Evolutionary conservation across 805 yeast species (phyloP).

Genomic region (Candida qinlingensis): DNA sequence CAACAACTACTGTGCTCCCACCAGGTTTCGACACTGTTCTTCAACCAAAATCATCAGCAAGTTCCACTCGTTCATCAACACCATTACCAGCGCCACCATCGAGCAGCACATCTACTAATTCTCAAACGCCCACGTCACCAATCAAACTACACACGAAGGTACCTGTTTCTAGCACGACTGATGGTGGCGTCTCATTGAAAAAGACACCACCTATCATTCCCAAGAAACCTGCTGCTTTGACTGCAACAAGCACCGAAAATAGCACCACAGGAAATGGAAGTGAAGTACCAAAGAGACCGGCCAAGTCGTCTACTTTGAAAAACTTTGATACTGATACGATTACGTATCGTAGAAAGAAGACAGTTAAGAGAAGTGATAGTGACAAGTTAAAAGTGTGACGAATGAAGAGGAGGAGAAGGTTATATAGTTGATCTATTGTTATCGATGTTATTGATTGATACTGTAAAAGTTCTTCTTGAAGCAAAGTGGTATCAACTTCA

Average conservation of each 20-base stretch:
- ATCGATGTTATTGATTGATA: too few relatives aligned
- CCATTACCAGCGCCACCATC: constrained; percentile 15
- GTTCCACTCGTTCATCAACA: constrained; percentile 16
- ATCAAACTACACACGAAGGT: neutral
- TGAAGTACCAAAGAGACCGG: neutral
- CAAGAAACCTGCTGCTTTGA: constrained; percentile 13
- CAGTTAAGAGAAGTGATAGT: neutral
- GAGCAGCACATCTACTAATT: constrained; percentile 9
- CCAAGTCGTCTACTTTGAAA: constrained; percentile 4
- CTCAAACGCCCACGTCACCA: constrained; percentile 14
- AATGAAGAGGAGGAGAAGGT: neutral
- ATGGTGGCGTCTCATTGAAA: neutral
- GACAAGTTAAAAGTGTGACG: too few relatives aligned
- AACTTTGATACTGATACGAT: constrained; percentile 6
- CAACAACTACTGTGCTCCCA: constrained; percentile 23
- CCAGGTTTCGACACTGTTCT: constrained; percentile 32
- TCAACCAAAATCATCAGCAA: constrained; percentile 28
- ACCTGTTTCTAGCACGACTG: too few relatives aligned
- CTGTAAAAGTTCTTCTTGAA: neutral
- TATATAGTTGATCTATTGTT: too few relatives aligned
- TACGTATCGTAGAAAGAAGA: constrained; percentile 7
- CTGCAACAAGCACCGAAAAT: neutral
- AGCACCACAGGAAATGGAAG: neutral
- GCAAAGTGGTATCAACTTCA: neutral
- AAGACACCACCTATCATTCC: constrained; percentile 17